phyloP scores from a whole-genome alignment of 2,329 filamentous ascomycete species.

The Parasarocladium wereldwijsianum region DNA sequence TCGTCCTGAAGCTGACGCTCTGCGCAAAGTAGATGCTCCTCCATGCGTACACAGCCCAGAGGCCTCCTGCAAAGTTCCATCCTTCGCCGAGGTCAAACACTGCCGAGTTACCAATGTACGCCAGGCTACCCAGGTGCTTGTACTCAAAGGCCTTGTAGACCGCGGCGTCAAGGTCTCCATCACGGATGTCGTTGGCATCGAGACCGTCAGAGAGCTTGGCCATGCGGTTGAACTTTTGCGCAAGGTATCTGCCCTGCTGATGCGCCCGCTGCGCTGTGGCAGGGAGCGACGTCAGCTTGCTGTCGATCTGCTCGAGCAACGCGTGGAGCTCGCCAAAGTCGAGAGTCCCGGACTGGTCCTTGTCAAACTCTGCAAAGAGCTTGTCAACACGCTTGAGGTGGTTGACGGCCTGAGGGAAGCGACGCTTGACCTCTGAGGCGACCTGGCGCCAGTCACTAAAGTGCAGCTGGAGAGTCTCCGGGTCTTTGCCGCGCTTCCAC shows the following conservation, averaged over 20 bases:
- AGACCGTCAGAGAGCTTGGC: constrained; percentile 64
- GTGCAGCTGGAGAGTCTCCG: constrained; percentile 70
- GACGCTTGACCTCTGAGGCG: constrained; percentile 67
- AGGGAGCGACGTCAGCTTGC: constrained; percentile 82
- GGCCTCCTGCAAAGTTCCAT: constrained; percentile 62
- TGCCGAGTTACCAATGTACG: constrained; percentile 92
- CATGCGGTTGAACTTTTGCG: constrained; percentile 85
- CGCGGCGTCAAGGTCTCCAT: constrained; percentile 83
- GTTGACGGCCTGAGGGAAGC: constrained; percentile 79
- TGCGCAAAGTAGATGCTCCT: constrained; percentile 93
- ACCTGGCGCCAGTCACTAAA: constrained; percentile 83
- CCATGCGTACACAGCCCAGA: constrained; percentile 94
- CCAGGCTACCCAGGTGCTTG: constrained; percentile 76
- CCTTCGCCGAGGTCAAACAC: constrained; percentile 81
- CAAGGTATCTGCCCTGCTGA: constrained; percentile 88
- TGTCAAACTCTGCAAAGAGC: constrained; percentile 85
- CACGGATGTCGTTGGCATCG: constrained; percentile 62
- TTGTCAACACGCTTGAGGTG: constrained; percentile 83
- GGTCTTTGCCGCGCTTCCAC: constrained; percentile 84
- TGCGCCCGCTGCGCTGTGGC: constrained; percentile 94
- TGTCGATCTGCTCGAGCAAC: constrained; percentile 82
- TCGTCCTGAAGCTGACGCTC: constrained; percentile 83
- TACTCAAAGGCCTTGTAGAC: constrained; percentile 95
- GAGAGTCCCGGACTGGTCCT: constrained; percentile 81
- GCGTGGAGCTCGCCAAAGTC: constrained; percentile 87